phyloP scores from a whole-genome alignment of 2,329 filamentous ascomycete genomes.

The Diaporthe nobilis region DNA sequence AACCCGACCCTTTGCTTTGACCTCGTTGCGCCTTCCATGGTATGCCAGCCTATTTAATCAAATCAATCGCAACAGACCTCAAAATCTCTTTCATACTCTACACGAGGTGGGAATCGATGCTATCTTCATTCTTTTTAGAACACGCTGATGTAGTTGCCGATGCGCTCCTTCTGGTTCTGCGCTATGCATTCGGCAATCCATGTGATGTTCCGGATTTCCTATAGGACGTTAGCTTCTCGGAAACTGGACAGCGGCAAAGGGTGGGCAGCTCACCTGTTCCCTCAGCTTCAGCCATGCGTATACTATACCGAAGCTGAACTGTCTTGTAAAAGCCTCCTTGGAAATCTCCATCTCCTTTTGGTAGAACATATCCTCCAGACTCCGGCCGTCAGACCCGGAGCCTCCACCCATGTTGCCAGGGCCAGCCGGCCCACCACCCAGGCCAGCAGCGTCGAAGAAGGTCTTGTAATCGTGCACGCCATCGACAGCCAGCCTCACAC shows the following conservation, averaged over 20 bases:
- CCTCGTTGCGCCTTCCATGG: slow-evolving; percentile 46
- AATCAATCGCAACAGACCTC: slow-evolving; percentile 36
- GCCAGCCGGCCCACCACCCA: slow-evolving; percentile 78
- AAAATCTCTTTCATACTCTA: slow-evolving; percentile 33
- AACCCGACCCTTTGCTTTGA: slow-evolving; percentile 37
- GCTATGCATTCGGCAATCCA: slow-evolving; percentile 99
- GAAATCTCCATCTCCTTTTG: slow-evolving; percentile 99
- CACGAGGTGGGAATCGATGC: slow-evolving; percentile 38
- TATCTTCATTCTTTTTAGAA: slow-evolving; percentile 70
- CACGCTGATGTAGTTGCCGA: slow-evolving; percentile 98
- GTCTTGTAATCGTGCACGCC: slow-evolving; percentile 93
- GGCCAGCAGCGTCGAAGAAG: slow-evolving; percentile 93
- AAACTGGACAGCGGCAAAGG: slow-evolving; percentile 22
- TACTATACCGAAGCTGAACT: slow-evolving; percentile 95
- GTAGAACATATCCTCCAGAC: slow-evolving; percentile 97
- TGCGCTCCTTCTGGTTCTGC: slow-evolving; percentile 99
- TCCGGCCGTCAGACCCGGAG: slow-evolving; percentile 84
- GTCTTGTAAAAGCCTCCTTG: slow-evolving; percentile 93
- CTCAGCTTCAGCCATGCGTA: slow-evolving; percentile 98
- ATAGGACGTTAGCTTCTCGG: slow-evolving; percentile 49
- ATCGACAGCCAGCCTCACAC: slow-evolving; percentile 92
- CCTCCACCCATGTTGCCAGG: slow-evolving; percentile 90
- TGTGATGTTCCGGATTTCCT: slow-evolving; percentile 99
- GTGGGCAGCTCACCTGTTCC: slow-evolving; percentile 81
- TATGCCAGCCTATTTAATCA: slow-evolving; percentile 45